Percentiles rank a stretch among this genome's conserved stretches.
Evolutionary conservation across 768 basidiomycete species (phyloP).

Genomic region (Boletus eberwhitei): DNA sequence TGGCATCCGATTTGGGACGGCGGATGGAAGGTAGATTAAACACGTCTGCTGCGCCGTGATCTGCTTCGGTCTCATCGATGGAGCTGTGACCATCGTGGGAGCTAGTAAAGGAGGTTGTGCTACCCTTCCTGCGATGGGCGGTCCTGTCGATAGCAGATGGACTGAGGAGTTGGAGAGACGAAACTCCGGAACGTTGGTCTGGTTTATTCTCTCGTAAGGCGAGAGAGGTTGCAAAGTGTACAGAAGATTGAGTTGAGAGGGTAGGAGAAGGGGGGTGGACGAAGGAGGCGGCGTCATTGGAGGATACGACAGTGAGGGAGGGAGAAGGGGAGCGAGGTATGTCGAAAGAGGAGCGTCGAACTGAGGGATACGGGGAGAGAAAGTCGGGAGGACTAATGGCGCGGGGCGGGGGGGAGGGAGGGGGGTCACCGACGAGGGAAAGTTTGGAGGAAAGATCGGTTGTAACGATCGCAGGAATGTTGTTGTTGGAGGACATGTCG

Average conservation of each 20-base stretch:
- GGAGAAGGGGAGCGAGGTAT: slow-evolving; percentile 28
- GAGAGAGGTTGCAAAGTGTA: slow-evolving; percentile 54
- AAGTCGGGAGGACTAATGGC: slow-evolving; percentile 9
- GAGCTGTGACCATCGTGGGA: slow-evolving; percentile 36
- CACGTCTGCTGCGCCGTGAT: slow-evolving; percentile 31
- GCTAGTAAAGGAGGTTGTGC: slow-evolving; percentile 53
- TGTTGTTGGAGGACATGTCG: slow-evolving; percentile 17
- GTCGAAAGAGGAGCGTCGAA: slow-evolving; percentile 30
- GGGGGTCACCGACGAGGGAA: slow-evolving; percentile 13
- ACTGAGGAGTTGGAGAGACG: slow-evolving; percentile 50
- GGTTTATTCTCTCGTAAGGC: slow-evolving; percentile 69
- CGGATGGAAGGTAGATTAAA: slow-evolving; percentile 30
- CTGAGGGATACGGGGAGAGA: slow-evolving; percentile 21
- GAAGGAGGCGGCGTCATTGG: slow-evolving; percentile 41
- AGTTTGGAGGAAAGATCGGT: slow-evolving; percentile 34
- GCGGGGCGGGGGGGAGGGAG: neutral
- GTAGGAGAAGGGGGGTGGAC: slow-evolving; percentile 71
- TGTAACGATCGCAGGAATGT: slow-evolving; percentile 35
- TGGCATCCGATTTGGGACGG: slow-evolving; percentile 35
- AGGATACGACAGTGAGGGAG: slow-evolving; percentile 33
- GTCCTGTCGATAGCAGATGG: slow-evolving; percentile 33
- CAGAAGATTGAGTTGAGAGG: slow-evolving; percentile 60
- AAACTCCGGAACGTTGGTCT: slow-evolving; percentile 48
- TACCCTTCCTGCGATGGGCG: slow-evolving; percentile 52
- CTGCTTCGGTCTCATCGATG: slow-evolving; percentile 49